A percentile compares a stretch with the other conserved stretches of the same genome.
phyloP scores from a whole-genome alignment of 2,329 filamentous ascomycete genomes.

The Diaporthe longicolla region DNA sequence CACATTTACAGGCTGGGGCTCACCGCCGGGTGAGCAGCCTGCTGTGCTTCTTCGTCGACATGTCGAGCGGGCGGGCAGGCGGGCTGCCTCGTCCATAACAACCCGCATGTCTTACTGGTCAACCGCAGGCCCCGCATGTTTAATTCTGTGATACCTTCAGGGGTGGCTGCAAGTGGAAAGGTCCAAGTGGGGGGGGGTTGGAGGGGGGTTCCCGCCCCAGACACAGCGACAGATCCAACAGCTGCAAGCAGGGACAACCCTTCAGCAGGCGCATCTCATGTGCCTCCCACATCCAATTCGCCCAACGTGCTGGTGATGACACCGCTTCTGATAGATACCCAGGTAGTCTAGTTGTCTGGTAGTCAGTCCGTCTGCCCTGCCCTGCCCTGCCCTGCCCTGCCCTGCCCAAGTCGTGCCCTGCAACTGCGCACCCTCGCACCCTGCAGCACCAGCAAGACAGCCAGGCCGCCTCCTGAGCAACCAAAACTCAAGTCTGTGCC shows the following conservation, averaged over 20 bases:
- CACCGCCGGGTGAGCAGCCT: background rate
- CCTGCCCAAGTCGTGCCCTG: background rate
- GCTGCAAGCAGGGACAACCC: conserved; percentile 10
- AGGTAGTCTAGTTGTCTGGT: background rate
- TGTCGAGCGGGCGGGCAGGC: no score
- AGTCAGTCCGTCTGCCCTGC: background rate
- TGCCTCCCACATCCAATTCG: background rate
- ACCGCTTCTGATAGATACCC: background rate
- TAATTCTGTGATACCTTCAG: conserved; percentile 29
- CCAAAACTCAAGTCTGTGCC: conserved; percentile 4
- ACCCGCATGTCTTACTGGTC: conserved; percentile 18
- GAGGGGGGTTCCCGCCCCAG: background rate
- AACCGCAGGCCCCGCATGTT: background rate
- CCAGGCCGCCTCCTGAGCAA: conserved; percentile 1
- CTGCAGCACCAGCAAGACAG: background rate
- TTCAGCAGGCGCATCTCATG: background rate
- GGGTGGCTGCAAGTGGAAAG: conserved; percentile 22
- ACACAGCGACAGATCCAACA: background rate
- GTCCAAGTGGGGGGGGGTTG: background rate
- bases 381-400: background rate
- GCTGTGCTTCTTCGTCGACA: background rate
- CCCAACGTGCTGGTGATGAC: conserved; percentile 7
- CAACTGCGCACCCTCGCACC: conserved; percentile 8
- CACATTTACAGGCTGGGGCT: background rate
- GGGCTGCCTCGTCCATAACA: background rate